A percentile compares a stretch with the other conserved stretches of the same genome.
Evolutionary conservation across 2,329 filamentous ascomycete genomes (phyloP).

Genomic region (Sclerotinia subarctica): DNA sequence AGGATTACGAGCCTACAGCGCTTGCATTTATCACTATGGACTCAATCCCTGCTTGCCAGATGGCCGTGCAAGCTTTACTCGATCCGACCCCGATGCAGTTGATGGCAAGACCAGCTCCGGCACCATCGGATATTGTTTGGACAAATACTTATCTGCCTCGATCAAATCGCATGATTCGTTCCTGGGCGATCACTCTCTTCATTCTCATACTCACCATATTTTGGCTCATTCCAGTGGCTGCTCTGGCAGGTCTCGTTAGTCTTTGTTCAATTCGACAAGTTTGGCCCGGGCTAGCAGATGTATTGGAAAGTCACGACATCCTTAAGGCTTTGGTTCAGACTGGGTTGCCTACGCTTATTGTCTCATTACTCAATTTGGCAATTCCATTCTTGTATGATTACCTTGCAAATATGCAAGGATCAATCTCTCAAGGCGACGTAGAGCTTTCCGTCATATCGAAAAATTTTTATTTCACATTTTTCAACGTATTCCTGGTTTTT

Average conservation of each 20-base stretch:
- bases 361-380: slow-evolving; percentile 82
- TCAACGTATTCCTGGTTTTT: slow-evolving; percentile 97
- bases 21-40: slow-evolving; percentile 97
- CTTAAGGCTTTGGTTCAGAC: slow-evolving; percentile 78
- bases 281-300: slow-evolving; percentile 65
- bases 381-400: slow-evolving; percentile 95
- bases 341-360: slow-evolving; percentile 77
- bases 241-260: slow-evolving; percentile 75
- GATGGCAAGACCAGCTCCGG: slow-evolving; percentile 79
- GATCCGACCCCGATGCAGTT: slow-evolving; percentile 86
- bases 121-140: slow-evolving; percentile 94
- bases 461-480: slow-evolving; percentile 99
- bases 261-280: slow-evolving; percentile 74
- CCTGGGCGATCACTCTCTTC: slow-evolving; percentile 79
- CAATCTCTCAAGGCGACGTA: slow-evolving; percentile 91
- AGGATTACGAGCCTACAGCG: slow-evolving; percentile 73
- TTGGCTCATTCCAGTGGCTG: slow-evolving; percentile 80
- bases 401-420: slow-evolving; percentile 86
- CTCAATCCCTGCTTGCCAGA: slow-evolving; percentile 86
- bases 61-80: slow-evolving; percentile 92
- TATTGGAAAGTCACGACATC: slow-evolving; percentile 65
- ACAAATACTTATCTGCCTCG: slow-evolving; percentile 83
- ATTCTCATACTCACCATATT: slow-evolving; percentile 82
- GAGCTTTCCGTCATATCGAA: slow-evolving; percentile 95
- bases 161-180: slow-evolving; percentile 67